Conservation (phyloP, 306 rosid species). For the Carpinus fangiana region DNA sequence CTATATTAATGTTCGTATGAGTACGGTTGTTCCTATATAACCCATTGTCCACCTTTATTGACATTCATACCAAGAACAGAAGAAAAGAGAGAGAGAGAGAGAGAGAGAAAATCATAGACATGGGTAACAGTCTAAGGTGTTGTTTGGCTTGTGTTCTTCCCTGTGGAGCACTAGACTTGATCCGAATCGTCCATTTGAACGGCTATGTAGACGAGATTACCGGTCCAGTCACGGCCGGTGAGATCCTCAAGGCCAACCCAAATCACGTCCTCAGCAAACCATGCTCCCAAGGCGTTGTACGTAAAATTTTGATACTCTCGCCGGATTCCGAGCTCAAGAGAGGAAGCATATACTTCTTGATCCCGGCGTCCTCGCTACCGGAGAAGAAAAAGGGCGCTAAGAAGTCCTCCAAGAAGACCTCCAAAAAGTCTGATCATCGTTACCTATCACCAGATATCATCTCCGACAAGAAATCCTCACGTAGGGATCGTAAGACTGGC, state of each 20-base stretch:
- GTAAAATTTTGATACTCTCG: slow-evolving; percentile 68
- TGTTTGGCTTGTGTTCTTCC: slow-evolving; percentile 96
- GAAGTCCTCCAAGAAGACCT: slow-evolving; percentile 35
- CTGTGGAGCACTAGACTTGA: slow-evolving; percentile 89
- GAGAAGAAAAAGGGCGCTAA: slow-evolving; percentile 47
- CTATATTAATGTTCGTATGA: slow-evolving; percentile 22
- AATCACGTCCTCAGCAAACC: slow-evolving; percentile 84
- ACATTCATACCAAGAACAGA: background rate
- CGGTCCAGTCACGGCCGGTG: slow-evolving; percentile 68
- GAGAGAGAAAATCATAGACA: slow-evolving; percentile 10
- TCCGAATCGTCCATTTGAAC: slow-evolving; percentile 84
- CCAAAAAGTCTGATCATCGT: slow-evolving; percentile 17
- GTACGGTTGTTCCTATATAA: slow-evolving; percentile 45
- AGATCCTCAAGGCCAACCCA: slow-evolving; percentile 76
- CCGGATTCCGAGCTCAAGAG: slow-evolving; percentile 87
- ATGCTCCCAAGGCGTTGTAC: slow-evolving; percentile 68
- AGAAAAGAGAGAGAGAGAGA: slow-evolving; percentile 22
- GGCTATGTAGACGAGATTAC: slow-evolving; percentile 78
- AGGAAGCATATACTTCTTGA: slow-evolving; percentile 87
- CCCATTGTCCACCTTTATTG: slow-evolving; percentile 28
- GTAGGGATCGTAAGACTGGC: slow-evolving; percentile 57
- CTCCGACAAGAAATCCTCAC: slow-evolving; percentile 53
- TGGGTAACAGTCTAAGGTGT: slow-evolving; percentile 92
- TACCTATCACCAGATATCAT: slow-evolving; percentile 22
- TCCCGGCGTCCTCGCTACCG: slow-evolving; percentile 67